A percentile compares a stretch with the other conserved stretches of the same genome.
Evolutionary conservation across 768 basidiomycete genomes (phyloP).

Genomic region (Filobasidium floriforme): DNA sequence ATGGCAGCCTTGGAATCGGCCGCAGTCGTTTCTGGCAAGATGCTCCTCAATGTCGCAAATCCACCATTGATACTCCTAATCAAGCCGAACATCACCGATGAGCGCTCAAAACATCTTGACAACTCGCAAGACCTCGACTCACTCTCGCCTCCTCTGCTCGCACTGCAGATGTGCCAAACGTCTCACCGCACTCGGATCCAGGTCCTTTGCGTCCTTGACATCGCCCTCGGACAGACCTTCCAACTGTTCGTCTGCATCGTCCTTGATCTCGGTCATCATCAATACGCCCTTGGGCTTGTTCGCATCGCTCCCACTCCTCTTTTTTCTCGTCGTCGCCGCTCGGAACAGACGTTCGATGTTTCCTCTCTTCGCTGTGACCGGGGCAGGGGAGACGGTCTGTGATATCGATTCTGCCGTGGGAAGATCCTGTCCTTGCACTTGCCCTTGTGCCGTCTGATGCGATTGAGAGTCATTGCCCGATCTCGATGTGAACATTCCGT

Average conservation of each 20-base stretch:
- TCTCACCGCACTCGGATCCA: slow-evolving; percentile 19
- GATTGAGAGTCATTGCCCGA: neutral
- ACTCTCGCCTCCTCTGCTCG: slow-evolving; percentile 26
- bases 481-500: neutral
- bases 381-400: neutral
- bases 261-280: neutral
- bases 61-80: slow-evolving; percentile 25
- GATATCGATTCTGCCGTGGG: neutral
- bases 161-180: slow-evolving; percentile 24
- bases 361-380: neutral
- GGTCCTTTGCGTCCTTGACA: neutral
- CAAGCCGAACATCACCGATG: neutral
- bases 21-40: slow-evolving; percentile 23
- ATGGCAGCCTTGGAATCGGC: slow-evolving; percentile 26
- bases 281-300: neutral
- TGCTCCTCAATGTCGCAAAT: slow-evolving; percentile 21
- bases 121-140: slow-evolving; percentile 13
- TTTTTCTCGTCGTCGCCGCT: slow-evolving; percentile 13
- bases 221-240: neutral
- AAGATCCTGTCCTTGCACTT: neutral
- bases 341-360: slow-evolving; percentile 14
- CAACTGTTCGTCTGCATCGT: neutral
- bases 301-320: neutral
- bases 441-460: slow-evolving; percentile 2
- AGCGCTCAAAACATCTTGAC: too few species aligned